Evolutionary conservation across 73 alveolate genomes (phyloP), one percentile per base, ranked within the genome.

Genomic region (Paramecium sonneborni): DNA sequence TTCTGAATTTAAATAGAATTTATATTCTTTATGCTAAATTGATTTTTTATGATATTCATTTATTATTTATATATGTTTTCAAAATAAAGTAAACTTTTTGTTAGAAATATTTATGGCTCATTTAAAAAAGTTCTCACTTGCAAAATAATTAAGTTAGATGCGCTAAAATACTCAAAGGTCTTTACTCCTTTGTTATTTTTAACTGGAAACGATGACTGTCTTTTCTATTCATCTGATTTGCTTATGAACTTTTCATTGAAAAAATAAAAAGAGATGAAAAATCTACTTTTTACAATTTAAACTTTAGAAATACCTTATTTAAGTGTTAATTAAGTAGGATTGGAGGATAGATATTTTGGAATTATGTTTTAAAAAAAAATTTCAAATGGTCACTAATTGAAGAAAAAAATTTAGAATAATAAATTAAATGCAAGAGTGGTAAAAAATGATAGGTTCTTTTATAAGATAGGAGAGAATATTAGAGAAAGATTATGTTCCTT

Each of bases 71-170:
- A n/a, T n/a, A n/a, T n/a, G n/a, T n/a, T n/a, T n/a, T n/a, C n/a
- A n/a, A n/a, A n/a, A 56, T 56, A 5, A 3, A 3, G 12, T 67
- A 67, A 30, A 32, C 23, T 21, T 67, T 67, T 67, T 67, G 23
- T 67, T 35, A 72, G 44, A 35, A 28, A 72, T 72, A 79, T 41
- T 41, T 79, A 79, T 79, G 90, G 90, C 90, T 41, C 90, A 79
- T 79, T 46, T 79, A 24, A 79, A 79, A 34, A 79, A 43, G 55
- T 79, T 79, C 41, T 79, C 90, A 0, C 72, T 79, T 24, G 90
- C 90, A 10, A 39, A 38, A 21, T 41, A 46, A 11, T 24, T 79
- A 43, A 32, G 39, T 15, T 38, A 79, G 41, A 3, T 79, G 15
- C 30, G 55, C 15, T 11, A 79, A 21, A 20, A 39, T n/a, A 24